Percentiles rank a stretch among this genome's conserved stretches.
These are phyloP conservation scores for Pharnaceum exiguum DNA, from an alignment of 148 eudicot species.

Conservation along the genomic window DNA sequence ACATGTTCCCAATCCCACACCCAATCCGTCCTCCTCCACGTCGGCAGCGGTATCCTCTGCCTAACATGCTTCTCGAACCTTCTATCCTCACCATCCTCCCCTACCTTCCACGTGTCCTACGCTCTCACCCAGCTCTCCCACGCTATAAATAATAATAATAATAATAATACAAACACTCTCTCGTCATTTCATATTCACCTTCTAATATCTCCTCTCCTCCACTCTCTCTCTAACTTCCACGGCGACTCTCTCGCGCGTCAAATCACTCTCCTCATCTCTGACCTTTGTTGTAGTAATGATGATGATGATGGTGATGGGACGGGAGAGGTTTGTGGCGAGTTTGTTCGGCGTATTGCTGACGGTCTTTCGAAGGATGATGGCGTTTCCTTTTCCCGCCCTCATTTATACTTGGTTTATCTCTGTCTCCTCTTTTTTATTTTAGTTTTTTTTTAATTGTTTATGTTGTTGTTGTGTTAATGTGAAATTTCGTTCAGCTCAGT, in stretches of 20 bases:
- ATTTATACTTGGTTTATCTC: conserved; percentile 33
- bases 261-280: conserved; percentile 32
- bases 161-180: too few relatives aligned
- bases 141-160: too few relatives aligned
- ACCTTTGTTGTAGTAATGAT: too few relatives aligned
- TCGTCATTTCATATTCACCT: conserved; percentile 64
- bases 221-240: conserved; percentile 37
- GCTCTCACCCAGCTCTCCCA: conserved; percentile 80
- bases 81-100: conserved; percentile 59
- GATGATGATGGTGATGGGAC: conserved; percentile 25
- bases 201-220: conserved; percentile 59
- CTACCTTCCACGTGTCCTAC: conserved; percentile 79
- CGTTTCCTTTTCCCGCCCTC: conserved; percentile 67
- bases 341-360: conserved; percentile 46
- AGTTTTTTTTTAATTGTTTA: not conserved
- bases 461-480: too few relatives aligned
- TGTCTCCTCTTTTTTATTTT: not conserved
- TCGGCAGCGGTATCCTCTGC: conserved; percentile 81
- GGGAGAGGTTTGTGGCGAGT: conserved; percentile 49
- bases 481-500: not conserved
- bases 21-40: too few relatives aligned
- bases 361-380: conserved; percentile 38
- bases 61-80: conserved; percentile 78
- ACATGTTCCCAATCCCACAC: too few relatives aligned
- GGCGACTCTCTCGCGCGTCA: conserved; percentile 68